Evolutionary conservation across 495 filamentous ascomycete genomes (phyloP), one percentile per base, ranked within the genome.

Genomic region (Penicillium malachiteum): DNA sequence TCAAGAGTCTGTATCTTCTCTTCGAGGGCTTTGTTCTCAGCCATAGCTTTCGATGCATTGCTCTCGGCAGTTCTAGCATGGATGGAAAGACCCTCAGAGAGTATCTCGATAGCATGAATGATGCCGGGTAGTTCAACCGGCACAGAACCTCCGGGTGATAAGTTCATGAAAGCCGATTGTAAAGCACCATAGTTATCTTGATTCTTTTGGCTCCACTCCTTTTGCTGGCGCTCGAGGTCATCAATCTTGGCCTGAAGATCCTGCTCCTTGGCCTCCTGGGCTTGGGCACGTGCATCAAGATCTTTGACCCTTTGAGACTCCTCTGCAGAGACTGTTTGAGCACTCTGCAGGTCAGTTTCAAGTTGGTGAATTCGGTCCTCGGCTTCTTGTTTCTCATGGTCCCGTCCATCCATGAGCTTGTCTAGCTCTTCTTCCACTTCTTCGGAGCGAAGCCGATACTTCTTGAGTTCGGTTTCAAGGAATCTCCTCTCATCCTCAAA

Each of bases 401-500:
- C 90, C 5, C 89, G 82, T 45, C 85, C 86, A 58, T 90, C 92
- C n/a, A 92, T 77, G 18, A 90, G 78, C 21, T 90, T 80, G 55
- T 96, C 91, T 41, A 97, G 79, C 60, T 95, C 92, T 58, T 96
- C 92, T 67, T 97, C 92, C 18, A 88, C 75, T 56, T 96, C 90
- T 59, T 98, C 95, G 0, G 90, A 77, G 47, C 85, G 88, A 26
- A 84, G 75, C 58, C 88, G 90, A 50, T 90, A 78, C 30, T 83
- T 82, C 50, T 84, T 84, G 48, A 92, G 82, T 69, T 97, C 91
- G 14, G 80, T 73, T 60, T 96, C 88, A 14, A 97, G 77, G 9
- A 82, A 86, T 61, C 84, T 88, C 21, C 93, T 84, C 68, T 97
- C 92, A 50, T 85, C 84, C 41, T 87, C 79, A 63, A 96, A 96